These are phyloP conservation scores for Hevea brasiliensis DNA, from an alignment of 345 rosid genomes.

Conservation along the genomic window DNA sequence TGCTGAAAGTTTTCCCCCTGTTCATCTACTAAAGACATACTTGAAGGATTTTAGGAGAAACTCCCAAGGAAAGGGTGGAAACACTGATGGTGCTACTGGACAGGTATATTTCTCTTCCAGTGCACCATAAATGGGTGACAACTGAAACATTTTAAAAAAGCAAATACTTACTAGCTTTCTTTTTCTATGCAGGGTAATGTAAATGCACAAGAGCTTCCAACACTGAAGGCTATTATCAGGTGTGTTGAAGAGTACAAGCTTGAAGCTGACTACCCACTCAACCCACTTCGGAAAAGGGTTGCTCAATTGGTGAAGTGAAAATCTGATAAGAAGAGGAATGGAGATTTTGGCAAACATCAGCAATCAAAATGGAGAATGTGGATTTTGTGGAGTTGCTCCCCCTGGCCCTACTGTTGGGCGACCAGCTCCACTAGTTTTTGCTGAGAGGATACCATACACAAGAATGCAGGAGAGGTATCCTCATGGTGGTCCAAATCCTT, in stretches of 20 bases:
- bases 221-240: constrained; percentile 47
- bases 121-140: too few species aligned
- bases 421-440: constrained; percentile 33
- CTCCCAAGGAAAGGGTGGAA: constrained; percentile 49
- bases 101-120: constrained; percentile 35
- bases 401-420: constrained; percentile 24
- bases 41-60: constrained; percentile 55
- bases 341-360: constrained; percentile 38
- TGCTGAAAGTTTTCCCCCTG: constrained; percentile 49
- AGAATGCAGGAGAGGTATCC: constrained; percentile 43
- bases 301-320: constrained; percentile 51
- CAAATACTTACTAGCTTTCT: neutral
- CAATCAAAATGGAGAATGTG: constrained; percentile 36
- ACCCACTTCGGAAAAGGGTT: constrained; percentile 56
- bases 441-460: constrained; percentile 23
- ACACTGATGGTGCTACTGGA: constrained; percentile 28
- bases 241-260: constrained; percentile 54
- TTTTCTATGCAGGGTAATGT: constrained; percentile 44
- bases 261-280: constrained; percentile 53
- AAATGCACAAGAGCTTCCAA: constrained; percentile 53
- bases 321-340: constrained; percentile 46
- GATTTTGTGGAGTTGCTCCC: constrained; percentile 33
- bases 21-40: constrained; percentile 52
- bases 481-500: constrained; percentile 32
- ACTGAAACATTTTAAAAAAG: neutral